Conservation (phyloP, 2,329 filamentous ascomycete species). For the Colletotrichum sp. region DNA sequence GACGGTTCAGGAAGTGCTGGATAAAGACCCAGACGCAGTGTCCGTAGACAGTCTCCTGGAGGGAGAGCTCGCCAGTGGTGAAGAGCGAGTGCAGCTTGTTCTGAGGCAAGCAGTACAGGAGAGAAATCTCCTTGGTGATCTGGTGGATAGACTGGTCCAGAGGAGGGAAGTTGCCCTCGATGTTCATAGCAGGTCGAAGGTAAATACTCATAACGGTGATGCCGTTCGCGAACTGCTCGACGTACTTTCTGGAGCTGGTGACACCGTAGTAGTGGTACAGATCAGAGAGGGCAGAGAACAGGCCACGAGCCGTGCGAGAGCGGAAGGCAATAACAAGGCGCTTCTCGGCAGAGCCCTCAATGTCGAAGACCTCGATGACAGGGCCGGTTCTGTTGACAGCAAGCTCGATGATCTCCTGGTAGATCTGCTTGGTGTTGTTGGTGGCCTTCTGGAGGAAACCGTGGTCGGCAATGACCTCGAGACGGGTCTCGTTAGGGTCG, state of each 20-base stretch:
- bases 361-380: slow-evolving; percentile 97
- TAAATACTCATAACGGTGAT: slow-evolving; percentile 98
- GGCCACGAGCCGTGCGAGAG: slow-evolving; percentile 85
- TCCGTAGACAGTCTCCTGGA: slow-evolving; percentile 96
- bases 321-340: slow-evolving; percentile 94
- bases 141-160: slow-evolving; percentile 97
- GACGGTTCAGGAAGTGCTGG: slow-evolving; percentile 95
- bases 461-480: slow-evolving; percentile 91
- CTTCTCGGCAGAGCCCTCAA: slow-evolving; percentile 91
- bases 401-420: slow-evolving; percentile 89
- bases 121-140: slow-evolving; percentile 97
- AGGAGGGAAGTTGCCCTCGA: slow-evolving; percentile 68
- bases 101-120: slow-evolving; percentile 96
- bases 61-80: slow-evolving; percentile 81
- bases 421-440: slow-evolving; percentile 92
- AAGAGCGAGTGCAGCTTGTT: slow-evolving; percentile 96
- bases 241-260: slow-evolving; percentile 95
- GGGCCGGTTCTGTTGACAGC: slow-evolving; percentile 87
- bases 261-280: slow-evolving; percentile 99
- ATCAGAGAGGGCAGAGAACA: slow-evolving; percentile 95
- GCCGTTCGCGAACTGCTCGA: slow-evolving; percentile 98
- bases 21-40: slow-evolving; percentile 98
- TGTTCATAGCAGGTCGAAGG: slow-evolving; percentile 72
- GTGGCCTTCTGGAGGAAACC: slow-evolving; percentile 97
- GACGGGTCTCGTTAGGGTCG: slow-evolving; percentile 78